Evolutionary conservation across 2,329 filamentous ascomycete species (phyloP), one percentile per base, ranked within the genome.

Genomic region (Alternaria gaisen): DNA sequence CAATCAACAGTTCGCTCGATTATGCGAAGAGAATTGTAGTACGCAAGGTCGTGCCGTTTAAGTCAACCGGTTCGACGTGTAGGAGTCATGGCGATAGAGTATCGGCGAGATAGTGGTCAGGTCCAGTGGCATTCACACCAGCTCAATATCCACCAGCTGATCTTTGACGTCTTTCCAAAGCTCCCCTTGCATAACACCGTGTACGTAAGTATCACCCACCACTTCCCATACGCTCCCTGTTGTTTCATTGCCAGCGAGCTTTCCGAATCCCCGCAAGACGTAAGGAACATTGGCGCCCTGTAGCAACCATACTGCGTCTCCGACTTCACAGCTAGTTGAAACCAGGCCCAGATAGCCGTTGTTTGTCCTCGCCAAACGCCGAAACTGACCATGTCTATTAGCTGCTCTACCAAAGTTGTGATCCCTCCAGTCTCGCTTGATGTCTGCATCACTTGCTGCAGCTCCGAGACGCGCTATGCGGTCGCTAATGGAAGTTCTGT

Each of bases 121-220:
- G 28, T 1, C 7, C 14, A 9, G 30, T 51, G 12, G 14, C 2
- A 8, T 7, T 56, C 53, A 56, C 3, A 56, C 38, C 30, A 57
- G 14, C 5, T 57, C 16, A 4, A 51, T 41, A 36, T 44, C 24
- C 3, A 43, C 20, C 5, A 57, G 26, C 20, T 44, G 32, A 16
- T 57, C 55, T 32, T 57, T 41, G 24, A 38, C 20, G 20, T 44
- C 26, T 26, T 44, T 24, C 55, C 55, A 57, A 9, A 43, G 22
- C 28, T 57, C 47, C n/a, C 55, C 55, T 18, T 57, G 38, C 55
- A 52, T 57, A 10, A 1, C 14, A 12, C 46, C 55, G 26, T 57
- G 55, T 22, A 57, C 6, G 14, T 57, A 57, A 36, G 46, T 18
- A 26, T 57, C 46, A 16, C 55, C 55, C 10, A 57, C 8, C 5